Evolutionary conservation across 2,329 filamentous ascomycete species (phyloP), one percentile per base, ranked within the genome.

Genomic region (Colletotrichum paranaense): DNA sequence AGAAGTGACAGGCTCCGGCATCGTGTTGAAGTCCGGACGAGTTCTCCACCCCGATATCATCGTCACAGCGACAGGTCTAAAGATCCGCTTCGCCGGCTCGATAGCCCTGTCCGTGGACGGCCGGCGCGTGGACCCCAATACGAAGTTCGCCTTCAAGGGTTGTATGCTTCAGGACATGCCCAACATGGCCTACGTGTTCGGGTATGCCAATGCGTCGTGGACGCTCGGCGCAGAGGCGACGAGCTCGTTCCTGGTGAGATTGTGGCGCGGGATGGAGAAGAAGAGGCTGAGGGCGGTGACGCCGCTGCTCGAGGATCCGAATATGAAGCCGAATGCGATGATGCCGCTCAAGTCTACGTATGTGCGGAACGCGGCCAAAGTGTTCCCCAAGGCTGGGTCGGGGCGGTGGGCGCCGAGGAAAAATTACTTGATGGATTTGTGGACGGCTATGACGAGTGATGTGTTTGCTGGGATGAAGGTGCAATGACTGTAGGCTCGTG

Each of bases 1-100:
- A 42, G 83, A 78, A 0, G 82, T 88, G 7, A 88, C 87, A 0
- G 76, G 81, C 1, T 76, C 80, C 1, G 81, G 83, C 28, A 84
- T 92, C 8, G 77, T 80, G 55, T 84, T 90, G 30, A 75, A 81
- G 9, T 82, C 82, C 2, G 84, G 87, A 3, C 77, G 82, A 77
- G 82, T 73, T 0, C 78, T 93, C 0, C 78, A 86, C 14, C 87
- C 91, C 0, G 91, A 93, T 76, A 85, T 90, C 68, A 91, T 93
- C 75, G 83, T 93, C 67, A 92, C 91, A 0, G 92, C 92, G 0
- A 93, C 92, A 0, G 92, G 92, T 0, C 84, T 92, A 2, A 86
- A 86, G 65, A 79, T 93, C 56, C 79, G 84, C 11, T 83, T 93
- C 49, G 88, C 86, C 1, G 90, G 90, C 28, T 84, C 85, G 24